Percentiles rank a stretch among this genome's conserved stretches.
Conservation (phyloP, 352 stramenopile genomes). For the Globisporangium spiculum region DNA sequence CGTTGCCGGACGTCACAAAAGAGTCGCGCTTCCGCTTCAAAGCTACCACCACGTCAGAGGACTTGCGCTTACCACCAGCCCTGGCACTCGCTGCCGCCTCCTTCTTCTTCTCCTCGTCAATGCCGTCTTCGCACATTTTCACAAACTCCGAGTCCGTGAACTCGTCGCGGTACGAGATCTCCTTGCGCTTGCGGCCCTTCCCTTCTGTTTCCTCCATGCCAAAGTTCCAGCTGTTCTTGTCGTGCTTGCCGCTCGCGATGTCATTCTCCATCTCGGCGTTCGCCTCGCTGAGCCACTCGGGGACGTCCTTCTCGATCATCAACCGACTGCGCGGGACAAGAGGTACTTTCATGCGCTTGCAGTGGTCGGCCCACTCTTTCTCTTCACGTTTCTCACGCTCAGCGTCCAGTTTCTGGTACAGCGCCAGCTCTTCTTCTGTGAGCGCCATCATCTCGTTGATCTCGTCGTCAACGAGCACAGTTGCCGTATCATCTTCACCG, state of each 20-base stretch:
- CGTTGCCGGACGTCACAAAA: background rate
- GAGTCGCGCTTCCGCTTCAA: conserved; percentile 35
- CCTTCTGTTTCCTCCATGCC: conserved; percentile 33
- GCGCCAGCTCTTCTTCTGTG: conserved; percentile 73
- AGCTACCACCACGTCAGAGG: conserved; percentile 19
- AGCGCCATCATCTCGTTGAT: conserved; percentile 91
- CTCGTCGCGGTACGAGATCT: conserved; percentile 85
- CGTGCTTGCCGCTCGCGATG: conserved; percentile 46
- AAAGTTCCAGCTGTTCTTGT: conserved; percentile 64
- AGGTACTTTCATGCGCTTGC: conserved; percentile 50
- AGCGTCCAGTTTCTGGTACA: conserved; percentile 75
- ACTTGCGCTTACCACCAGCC: conserved; percentile 16
- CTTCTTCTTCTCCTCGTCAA: conserved; percentile 44
- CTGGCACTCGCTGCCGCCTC: background rate
- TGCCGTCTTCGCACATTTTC: conserved; percentile 84
- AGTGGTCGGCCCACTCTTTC: conserved; percentile 65
- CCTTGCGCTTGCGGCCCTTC: conserved; percentile 71
- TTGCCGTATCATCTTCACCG: conserved; percentile 54
- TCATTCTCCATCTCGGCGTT: conserved; percentile 62
- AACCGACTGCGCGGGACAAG: conserved; percentile 49
- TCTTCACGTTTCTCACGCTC: conserved; percentile 63
- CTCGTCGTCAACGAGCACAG: conserved; percentile 77
- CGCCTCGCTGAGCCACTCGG: conserved; percentile 71
- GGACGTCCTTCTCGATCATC: conserved; percentile 71
- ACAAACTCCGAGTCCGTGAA: conserved; percentile 87